Percentiles rank a stretch among this genome's conserved stretches.
phyloP scores from a whole-genome alignment of 2,329 filamentous ascomycete genomes.

The Hymenoscyphus repandus region DNA sequence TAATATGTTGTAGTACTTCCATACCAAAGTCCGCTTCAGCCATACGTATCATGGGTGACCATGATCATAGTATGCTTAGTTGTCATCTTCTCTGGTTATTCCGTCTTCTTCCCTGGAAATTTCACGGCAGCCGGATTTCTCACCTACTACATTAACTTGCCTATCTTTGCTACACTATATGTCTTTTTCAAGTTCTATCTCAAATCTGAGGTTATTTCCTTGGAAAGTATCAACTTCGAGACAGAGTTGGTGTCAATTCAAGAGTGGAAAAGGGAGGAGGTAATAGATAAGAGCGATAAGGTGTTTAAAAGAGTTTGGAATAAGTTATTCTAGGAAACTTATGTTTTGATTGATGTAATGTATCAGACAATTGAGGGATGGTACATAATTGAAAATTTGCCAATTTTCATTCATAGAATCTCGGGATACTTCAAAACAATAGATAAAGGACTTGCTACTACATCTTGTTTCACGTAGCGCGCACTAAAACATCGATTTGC shows the following conservation, averaged over 20 bases:
- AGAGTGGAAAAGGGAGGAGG: slow-evolving; percentile 19
- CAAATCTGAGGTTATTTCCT: slow-evolving; percentile 30
- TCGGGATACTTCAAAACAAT: too few relatives aligned
- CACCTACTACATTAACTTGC: slow-evolving; percentile 60
- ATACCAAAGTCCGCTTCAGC: slow-evolving; percentile 48
- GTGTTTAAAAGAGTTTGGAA: slow-evolving; percentile 8
- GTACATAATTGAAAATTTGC: neutral
- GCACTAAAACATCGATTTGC: too few relatives aligned
- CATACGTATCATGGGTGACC: slow-evolving; percentile 56
- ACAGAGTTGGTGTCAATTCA: slow-evolving; percentile 2
- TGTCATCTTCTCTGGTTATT: slow-evolving; percentile 41
- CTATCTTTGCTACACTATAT: slow-evolving; percentile 56
- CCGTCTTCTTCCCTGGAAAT: slow-evolving; percentile 62
- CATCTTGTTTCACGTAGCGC: too few relatives aligned
- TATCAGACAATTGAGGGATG: neutral
- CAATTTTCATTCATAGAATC: too few relatives aligned
- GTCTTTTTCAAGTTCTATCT: slow-evolving; percentile 49
- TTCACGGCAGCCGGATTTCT: slow-evolving; percentile 61
- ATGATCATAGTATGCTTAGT: slow-evolving; percentile 24
- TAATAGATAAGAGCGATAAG: slow-evolving; percentile 3
- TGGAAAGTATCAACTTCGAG: slow-evolving; percentile 33
- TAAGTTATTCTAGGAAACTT: slow-evolving; percentile 12
- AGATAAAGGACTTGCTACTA: too few relatives aligned
- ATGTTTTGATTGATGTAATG: neutral
- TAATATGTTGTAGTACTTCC: slow-evolving; percentile 30